Evolutionary conservation across 305 asterid species (phyloP), one percentile per base, ranked within the genome.

Genomic region (Coffea humblotiana): DNA sequence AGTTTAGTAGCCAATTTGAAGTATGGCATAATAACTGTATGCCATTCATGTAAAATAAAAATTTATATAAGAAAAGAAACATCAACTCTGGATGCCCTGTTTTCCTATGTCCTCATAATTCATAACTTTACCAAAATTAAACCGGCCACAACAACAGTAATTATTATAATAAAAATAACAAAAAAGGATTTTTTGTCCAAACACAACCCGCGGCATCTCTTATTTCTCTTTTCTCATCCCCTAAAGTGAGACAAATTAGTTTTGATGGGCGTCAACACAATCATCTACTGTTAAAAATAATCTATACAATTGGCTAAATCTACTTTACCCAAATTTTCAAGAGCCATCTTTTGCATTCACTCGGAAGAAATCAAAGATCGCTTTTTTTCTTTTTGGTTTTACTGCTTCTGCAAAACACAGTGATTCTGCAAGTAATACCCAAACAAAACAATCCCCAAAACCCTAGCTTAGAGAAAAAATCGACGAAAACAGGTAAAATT

Each of bases 391-490:
- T 40, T 40, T 4, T 18, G 64, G n/a, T 61, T 66, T 14, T 25
- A 74, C 21, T 80, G 25, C 45, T 66, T n/a, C 14, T 37, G 27
- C 47, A 13, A 9, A 29, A 1, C 43, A 75, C 19, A 40, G 15
- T 4, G 66, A 72, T 66, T 27, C 21, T 40, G 63, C 21, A 67
- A 48, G n/a, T 45, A 60, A 43, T 52, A 32, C 56, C 21, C n/a
- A 43, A 2, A 54, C 0, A 13, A 64, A n/a, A 32, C 45, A 61
- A 78, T 19, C 23, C 18, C 43, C 29, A 78, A 68, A 76, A 52
- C 86, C 83, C 77, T 79, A 77, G 51, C 65, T 16, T 27, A 47
- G 27, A 2, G 29, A 32, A 15, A 6, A 68, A 43, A 23, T 37
- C 72, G 76, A 48, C 79, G 11, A 54, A 32, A 58, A 47, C 52